phyloP scores from a whole-genome alignment of 805 yeast genomes.

The Yueomyces sp. region DNA sequence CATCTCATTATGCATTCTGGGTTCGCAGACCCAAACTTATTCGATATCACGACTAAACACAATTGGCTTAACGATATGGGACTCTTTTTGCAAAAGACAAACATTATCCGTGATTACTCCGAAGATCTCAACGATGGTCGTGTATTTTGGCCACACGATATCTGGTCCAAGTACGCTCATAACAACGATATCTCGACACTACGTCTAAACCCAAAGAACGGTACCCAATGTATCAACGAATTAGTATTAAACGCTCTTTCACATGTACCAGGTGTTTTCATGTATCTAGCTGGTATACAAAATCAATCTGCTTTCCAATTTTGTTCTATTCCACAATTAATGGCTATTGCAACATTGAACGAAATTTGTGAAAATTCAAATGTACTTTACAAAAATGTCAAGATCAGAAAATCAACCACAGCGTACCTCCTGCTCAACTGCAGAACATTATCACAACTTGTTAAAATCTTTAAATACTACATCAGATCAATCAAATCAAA shows the following conservation, averaged over 20 bases:
- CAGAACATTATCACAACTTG: conserved; percentile 63
- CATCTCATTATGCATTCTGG: conserved; percentile 48
- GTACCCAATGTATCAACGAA: conserved; percentile 60
- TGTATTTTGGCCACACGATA: conserved; percentile 91
- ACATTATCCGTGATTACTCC: conserved; percentile 86
- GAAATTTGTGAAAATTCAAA: conserved; percentile 68
- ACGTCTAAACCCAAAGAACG: conserved; percentile 8
- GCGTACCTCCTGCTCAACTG: conserved; percentile 61
- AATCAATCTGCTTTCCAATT: conserved; percentile 66
- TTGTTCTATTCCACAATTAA: conserved; percentile 97
- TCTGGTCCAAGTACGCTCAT: conserved; percentile 73
- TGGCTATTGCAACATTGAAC: conserved; percentile 94
- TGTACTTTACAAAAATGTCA: conserved; percentile 60
- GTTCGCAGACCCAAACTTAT: conserved; percentile 20
- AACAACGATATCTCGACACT: conserved; percentile 21
- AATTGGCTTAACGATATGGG: conserved; percentile 79
- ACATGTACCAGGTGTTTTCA: conserved; percentile 66
- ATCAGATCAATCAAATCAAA: conserved; percentile 65
- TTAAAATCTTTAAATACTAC: conserved; percentile 63
- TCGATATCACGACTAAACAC: background rate
- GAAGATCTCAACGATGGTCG: conserved; percentile 89
- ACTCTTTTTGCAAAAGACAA: conserved; percentile 84
- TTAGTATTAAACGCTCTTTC: conserved; percentile 65
- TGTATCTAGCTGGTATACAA: conserved; percentile 58
- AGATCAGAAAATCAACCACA: conserved; percentile 84